These are phyloP conservation scores for Alternaria sp. DNA, from an alignment of 2,329 filamentous ascomycete species.

Conservation along the genomic window DNA sequence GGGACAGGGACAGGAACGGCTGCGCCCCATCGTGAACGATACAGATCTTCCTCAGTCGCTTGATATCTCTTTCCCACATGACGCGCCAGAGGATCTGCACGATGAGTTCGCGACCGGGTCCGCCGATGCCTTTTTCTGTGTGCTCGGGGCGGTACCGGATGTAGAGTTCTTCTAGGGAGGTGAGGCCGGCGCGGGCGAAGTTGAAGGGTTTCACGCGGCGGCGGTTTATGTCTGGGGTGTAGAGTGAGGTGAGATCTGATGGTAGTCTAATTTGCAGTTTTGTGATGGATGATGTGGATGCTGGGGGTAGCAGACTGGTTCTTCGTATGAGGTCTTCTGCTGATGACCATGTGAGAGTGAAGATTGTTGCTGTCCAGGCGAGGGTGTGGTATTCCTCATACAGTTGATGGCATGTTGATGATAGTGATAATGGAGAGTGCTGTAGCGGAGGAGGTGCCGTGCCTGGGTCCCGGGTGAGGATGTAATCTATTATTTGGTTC, in stretches of 20 bases:
- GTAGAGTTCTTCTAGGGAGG: conserved; percentile 20
- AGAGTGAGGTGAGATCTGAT: background rate
- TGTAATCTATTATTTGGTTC: conserved; percentile 23
- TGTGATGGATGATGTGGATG: conserved; percentile 5
- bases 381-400: conserved; percentile 18
- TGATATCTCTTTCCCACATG: conserved; percentile 15
- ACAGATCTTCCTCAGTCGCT: conserved; percentile 17
- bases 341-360: conserved; percentile 8
- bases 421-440: conserved; percentile 21
- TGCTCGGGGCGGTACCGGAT: conserved; percentile 12
- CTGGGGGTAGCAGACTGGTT: background rate
- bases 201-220: conserved; percentile 13
- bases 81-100: conserved; percentile 20
- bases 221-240: background rate
- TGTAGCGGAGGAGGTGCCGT: conserved; percentile 9
- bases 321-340: background rate
- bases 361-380: conserved; percentile 18
- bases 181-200: conserved; percentile 19
- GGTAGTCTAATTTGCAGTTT: conserved; percentile 16
- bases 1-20: conserved; percentile 4
- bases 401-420: conserved; percentile 25
- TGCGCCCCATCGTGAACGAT: conserved; percentile 20
- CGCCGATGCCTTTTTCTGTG: background rate
- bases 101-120: conserved; percentile 7
- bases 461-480: conserved; percentile 12